Percentiles rank a stretch among this genome's conserved stretches.
Evolutionary conservation across 805 yeast genomes (phyloP).

Genomic region (Ogataea chonburiensis): DNA sequence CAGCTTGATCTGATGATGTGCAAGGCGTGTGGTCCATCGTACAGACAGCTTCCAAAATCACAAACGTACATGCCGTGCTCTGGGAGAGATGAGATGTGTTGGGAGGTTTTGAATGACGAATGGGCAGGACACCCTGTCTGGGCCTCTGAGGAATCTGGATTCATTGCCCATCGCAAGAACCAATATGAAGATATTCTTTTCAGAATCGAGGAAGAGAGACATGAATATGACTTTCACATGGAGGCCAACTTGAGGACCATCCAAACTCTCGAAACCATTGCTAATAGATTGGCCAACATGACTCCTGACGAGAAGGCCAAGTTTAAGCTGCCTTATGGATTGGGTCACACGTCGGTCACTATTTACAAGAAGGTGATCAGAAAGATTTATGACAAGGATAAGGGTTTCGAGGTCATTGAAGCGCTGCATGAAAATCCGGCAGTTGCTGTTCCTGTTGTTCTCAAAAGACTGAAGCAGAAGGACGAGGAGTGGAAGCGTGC

Average conservation of each 20-base stretch:
- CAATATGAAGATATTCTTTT: constrained; percentile 95
- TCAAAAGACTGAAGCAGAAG: constrained; percentile 91
- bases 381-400: constrained; percentile 88
- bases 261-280: constrained; percentile 92
- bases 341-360: constrained; percentile 88
- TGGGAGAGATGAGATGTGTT: constrained; percentile 98
- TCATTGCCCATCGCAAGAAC: constrained; percentile 97
- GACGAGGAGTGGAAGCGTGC: constrained; percentile 99
- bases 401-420: constrained; percentile 94
- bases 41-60: constrained; percentile 86
- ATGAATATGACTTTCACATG: constrained; percentile 93
- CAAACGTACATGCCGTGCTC: constrained; percentile 97
- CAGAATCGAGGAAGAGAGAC: constrained; percentile 96
- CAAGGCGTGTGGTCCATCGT: constrained; percentile 93
- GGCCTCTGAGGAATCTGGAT: constrained; percentile 99
- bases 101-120: constrained; percentile 97
- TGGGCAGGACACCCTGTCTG: constrained; percentile 99
- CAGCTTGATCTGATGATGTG: constrained; percentile 86
- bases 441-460: constrained; percentile 88
- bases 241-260: constrained; percentile 93
- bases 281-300: constrained; percentile 92
- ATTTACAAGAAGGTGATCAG: constrained; percentile 92
- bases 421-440: constrained; percentile 95
- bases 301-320: constrained; percentile 80
- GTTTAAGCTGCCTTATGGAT: constrained; percentile 87